These are phyloP conservation scores for Neopestalotiopsis rosae DNA, from an alignment of 2,329 filamentous ascomycete species.

Conservation along the genomic window DNA sequence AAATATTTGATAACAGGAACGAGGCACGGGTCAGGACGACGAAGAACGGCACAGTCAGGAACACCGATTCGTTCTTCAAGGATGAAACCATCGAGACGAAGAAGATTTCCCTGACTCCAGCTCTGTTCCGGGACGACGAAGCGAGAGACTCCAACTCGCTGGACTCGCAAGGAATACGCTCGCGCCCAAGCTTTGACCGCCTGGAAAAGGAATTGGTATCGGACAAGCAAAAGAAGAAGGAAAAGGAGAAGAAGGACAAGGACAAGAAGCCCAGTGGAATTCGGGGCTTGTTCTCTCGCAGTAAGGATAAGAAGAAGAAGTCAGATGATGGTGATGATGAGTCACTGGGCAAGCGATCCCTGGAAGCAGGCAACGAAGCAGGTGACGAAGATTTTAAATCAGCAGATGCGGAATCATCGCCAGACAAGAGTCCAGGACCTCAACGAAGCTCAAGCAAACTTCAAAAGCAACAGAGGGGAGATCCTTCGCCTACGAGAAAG, in stretches of 20 bases:
- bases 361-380: constrained; percentile 52
- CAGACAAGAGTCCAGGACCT: constrained; percentile 47
- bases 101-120: constrained; percentile 96
- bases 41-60: constrained; percentile 84
- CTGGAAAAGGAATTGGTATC: constrained; percentile 56
- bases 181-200: constrained; percentile 72
- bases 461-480: constrained; percentile 66
- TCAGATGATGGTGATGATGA: constrained; percentile 64
- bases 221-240: constrained; percentile 65
- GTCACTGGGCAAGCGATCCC: constrained; percentile 65
- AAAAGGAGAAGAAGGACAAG: constrained; percentile 57
- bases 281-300: constrained; percentile 65
- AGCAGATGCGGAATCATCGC: constrained; percentile 50
- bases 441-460: constrained; percentile 71
- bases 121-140: constrained; percentile 79
- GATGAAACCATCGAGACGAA: constrained; percentile 94
- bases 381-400: constrained; percentile 51
- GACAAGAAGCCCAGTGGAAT: constrained; percentile 51
- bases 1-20: constrained; percentile 63
- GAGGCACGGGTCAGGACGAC: constrained; percentile 65
- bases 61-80: constrained; percentile 96
- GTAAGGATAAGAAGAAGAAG: constrained; percentile 61
- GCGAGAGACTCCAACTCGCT: constrained; percentile 42
- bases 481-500: constrained; percentile 53
- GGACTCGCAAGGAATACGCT: constrained; percentile 52